Evolutionary conservation across 495 filamentous ascomycete species (phyloP), one percentile per base, ranked within the genome.

Genomic region (Aspergillus campestris): DNA sequence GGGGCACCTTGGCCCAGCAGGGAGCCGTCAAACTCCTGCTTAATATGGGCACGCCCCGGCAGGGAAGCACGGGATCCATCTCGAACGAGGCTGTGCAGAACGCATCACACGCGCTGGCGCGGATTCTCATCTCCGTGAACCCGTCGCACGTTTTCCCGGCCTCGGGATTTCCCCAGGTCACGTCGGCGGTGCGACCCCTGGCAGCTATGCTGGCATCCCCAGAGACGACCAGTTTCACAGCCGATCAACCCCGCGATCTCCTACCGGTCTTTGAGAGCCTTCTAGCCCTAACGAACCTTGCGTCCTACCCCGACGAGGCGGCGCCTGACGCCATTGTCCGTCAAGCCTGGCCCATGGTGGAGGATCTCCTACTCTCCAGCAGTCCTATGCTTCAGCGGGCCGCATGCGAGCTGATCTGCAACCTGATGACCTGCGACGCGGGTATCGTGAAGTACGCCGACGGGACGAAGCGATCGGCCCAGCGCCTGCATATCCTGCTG

Each of bases 201-300:
- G 58, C 85, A 11, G 76, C 77, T 13, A 82, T 96, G 27, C 72
- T 97, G 11, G 59, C 68, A 1, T 66, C 74, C 6, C 72, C 80
- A 31, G 65, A 68, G 31, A 52, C 58, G 8, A 48, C 58, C 0
- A 56, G 52, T 13, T 40, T 69, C 32, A 66, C 73, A 1, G 60
- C 64, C 14, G 77, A 82, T 15, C 83, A 86, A 10, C 76, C 79
- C 1, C 78, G 83, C 36, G 82, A 91, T 59, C 81, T 96, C n/a
- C 74, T 96, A 6, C 87, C 90, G 0, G 78, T 83, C 3, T 98
- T 96, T 57, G 92, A 98, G 59, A 76, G 84, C 2, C 74, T 97
- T 10, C 79, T 97, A 45, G 94, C 92, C 2, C 77, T 98, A 28
- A 95, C 92, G 1, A 98, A 98, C 54, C 75, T 97, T 7, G 92